A percentile compares a stretch with the other conserved stretches of the same genome.
These are phyloP conservation scores for Mortierella sp. DNA, from an alignment of 371 early-diverging fungal species.

Conservation along the genomic window DNA sequence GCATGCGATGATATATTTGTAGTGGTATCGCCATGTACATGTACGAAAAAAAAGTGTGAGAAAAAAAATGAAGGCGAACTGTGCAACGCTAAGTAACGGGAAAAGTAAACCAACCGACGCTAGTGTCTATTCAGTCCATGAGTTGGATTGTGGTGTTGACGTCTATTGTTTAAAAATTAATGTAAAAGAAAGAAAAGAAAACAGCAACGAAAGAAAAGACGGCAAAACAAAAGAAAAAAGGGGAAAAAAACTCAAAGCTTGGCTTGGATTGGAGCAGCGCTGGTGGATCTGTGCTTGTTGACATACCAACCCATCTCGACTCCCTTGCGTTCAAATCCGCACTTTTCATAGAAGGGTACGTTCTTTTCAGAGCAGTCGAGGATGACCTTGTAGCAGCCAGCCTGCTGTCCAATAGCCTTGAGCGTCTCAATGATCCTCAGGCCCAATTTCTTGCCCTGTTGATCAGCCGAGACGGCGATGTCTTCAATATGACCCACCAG, in stretches of 20 bases:
- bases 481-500: constrained; percentile 92
- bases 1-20: constrained; percentile 1
- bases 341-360: constrained; percentile 95
- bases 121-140: too few relatives aligned
- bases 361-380: constrained; percentile 93
- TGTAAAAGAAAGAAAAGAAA: not conserved
- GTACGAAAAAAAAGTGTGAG: not conserved
- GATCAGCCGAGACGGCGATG: constrained; percentile 92
- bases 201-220: not conserved
- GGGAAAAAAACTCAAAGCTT: constrained; percentile 27
- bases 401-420: constrained; percentile 73
- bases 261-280: constrained; percentile 10
- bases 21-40: not conserved
- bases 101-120: too few relatives aligned
- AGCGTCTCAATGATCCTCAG: constrained; percentile 81
- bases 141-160: too few relatives aligned
- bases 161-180: not conserved
- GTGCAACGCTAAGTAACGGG: too few relatives aligned
- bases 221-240: too few relatives aligned
- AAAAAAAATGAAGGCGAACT: not conserved
- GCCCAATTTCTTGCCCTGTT: constrained; percentile 93
- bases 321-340: constrained; percentile 89
- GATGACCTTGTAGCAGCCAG: constrained; percentile 86
- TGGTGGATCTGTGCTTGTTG: constrained; percentile 25
- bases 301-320: constrained; percentile 87